These are phyloP conservation scores for Hanseniaspora lindneri DNA, from an alignment of 805 yeast species.

Conservation along the genomic window DNA sequence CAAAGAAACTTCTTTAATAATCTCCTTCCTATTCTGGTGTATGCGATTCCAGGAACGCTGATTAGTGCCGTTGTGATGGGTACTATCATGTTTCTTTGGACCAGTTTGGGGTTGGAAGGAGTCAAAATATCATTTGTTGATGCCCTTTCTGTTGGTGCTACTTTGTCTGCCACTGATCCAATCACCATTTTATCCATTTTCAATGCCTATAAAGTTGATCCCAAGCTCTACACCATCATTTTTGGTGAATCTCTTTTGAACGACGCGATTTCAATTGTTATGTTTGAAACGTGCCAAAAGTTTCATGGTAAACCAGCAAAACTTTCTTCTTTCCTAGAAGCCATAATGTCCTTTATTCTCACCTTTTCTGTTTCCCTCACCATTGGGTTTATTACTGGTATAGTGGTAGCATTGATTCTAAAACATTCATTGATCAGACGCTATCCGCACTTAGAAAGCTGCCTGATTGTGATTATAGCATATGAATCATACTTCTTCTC, in stretches of 20 bases:
- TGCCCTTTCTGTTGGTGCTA: conserved; percentile 94
- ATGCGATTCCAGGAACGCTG: conserved; percentile 96
- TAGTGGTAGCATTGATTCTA: conserved; percentile 74
- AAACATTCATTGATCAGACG: conserved; percentile 89
- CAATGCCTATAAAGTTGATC: conserved; percentile 96
- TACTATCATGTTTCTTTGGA: conserved; percentile 76
- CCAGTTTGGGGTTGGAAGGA: conserved; percentile 81
- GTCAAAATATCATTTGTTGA: conserved; percentile 87
- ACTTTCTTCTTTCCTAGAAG: conserved; percentile 73
- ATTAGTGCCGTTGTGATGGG: conserved; percentile 86
- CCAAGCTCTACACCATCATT: conserved; percentile 89
- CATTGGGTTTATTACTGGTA: conserved; percentile 80
- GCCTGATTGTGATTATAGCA: conserved; percentile 78
- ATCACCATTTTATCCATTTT: conserved; percentile 92
- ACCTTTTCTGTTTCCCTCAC: conserved; percentile 83
- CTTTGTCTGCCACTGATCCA: conserved; percentile 96
- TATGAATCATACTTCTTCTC: conserved; percentile 95
- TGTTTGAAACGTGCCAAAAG: conserved; percentile 97
- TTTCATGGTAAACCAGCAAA: conserved; percentile 78
- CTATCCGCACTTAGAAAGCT: conserved; percentile 94
- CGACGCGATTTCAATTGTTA: conserved; percentile 96
- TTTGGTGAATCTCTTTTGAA: conserved; percentile 92
- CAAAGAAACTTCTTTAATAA: conserved; percentile 91
- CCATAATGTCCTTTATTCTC: conserved; percentile 84
- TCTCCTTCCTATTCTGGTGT: conserved; percentile 76